Conservation (phyloP, 2,329 filamentous ascomycete genomes). For the Truncatella angustata region DNA sequence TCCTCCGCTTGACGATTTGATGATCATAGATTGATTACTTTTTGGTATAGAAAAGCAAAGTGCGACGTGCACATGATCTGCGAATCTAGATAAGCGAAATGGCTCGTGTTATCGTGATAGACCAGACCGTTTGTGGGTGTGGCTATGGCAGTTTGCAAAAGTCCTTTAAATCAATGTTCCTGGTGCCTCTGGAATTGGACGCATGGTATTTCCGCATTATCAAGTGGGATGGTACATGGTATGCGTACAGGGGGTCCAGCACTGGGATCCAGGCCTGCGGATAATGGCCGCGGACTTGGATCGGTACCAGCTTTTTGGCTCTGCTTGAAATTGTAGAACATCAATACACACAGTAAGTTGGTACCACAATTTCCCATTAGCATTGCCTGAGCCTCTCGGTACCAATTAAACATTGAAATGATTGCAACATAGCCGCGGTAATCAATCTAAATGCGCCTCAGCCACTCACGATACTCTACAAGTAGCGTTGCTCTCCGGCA, state of each 20-base stretch:
- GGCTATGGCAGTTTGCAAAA: too few relatives aligned
- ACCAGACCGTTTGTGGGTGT: too few relatives aligned
- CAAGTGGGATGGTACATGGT: too few relatives aligned
- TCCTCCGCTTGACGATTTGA: neutral
- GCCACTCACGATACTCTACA: neutral
- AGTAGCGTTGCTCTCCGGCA: neutral
- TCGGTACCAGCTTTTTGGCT: neutral
- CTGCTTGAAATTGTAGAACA: too few relatives aligned
- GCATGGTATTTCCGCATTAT: too few relatives aligned
- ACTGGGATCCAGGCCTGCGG: too few relatives aligned
- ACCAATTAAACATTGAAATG: neutral
- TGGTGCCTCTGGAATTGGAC: too few relatives aligned
- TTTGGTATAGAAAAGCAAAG: neutral
- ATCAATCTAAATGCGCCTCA: neutral
- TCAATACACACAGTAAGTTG: neutral
- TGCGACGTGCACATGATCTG: constrained; percentile 1
- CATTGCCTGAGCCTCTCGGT: neutral
- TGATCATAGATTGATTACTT: neutral
- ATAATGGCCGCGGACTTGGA: neutral
- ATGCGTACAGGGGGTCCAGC: too few relatives aligned
- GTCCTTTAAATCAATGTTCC: too few relatives aligned
- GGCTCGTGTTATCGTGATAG: too few relatives aligned
- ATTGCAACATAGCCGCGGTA: neutral
- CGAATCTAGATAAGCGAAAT: too few relatives aligned
- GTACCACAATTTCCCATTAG: neutral